Conservation (phyloP, 2,329 filamentous ascomycete genomes). For the Fusarium chaquense region DNA sequence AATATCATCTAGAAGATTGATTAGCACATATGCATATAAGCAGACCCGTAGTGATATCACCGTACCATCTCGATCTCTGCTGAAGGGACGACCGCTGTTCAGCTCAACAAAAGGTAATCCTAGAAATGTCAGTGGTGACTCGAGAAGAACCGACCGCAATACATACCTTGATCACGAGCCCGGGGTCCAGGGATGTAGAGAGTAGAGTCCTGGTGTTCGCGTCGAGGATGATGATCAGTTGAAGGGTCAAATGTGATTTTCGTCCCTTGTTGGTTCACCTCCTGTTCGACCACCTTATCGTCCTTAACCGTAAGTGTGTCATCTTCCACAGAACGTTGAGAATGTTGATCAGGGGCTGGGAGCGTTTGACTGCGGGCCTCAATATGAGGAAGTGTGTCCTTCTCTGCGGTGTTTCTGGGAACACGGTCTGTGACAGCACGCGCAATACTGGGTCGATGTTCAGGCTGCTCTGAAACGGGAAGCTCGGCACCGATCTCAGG, state of each 20-base stretch:
- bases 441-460: slow-evolving; percentile 9
- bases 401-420: neutral
- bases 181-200: slow-evolving; percentile 51
- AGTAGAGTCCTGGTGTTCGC: slow-evolving; percentile 43
- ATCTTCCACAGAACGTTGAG: neutral
- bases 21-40: neutral
- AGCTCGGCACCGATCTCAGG: slow-evolving; percentile 14
- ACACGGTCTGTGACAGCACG: slow-evolving; percentile 22
- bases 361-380: slow-evolving; percentile 28
- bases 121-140: slow-evolving; percentile 22
- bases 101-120: slow-evolving; percentile 48
- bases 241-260: slow-evolving; percentile 50
- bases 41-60: neutral
- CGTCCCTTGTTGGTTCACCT: slow-evolving; percentile 8
- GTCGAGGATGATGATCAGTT: slow-evolving; percentile 43
- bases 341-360: slow-evolving; percentile 13
- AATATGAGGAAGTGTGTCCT: slow-evolving; percentile 25
- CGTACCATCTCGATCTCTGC: slow-evolving; percentile 39
- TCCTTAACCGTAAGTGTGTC: neutral
- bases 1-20: slow-evolving; percentile 30
- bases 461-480: slow-evolving; percentile 1
- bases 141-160: neutral
- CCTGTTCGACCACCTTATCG: slow-evolving; percentile 6
- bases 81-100: slow-evolving; percentile 32
- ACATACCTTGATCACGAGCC: slow-evolving; percentile 49